Conservation (phyloP, 2,329 filamentous ascomycete genomes). For the Aspergillus costaricaensis region DNA sequence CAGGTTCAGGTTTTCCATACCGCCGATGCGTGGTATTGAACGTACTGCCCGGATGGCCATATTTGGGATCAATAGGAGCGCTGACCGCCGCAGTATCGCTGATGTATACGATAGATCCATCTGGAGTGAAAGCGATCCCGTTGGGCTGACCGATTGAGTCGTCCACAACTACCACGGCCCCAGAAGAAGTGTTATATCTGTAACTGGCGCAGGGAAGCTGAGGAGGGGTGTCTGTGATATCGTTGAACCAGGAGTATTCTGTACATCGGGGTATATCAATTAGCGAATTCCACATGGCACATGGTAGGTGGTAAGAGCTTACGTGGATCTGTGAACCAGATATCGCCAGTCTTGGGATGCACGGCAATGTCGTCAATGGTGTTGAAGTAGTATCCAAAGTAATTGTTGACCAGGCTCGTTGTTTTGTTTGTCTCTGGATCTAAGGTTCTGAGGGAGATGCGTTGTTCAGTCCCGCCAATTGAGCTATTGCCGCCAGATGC, state of each 20-base stretch:
- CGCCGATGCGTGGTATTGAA: slow-evolving; percentile 35
- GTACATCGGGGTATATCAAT: no score
- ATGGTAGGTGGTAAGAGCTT: slow-evolving; percentile 15
- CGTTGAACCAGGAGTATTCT: slow-evolving; percentile 42
- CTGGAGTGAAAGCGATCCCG: slow-evolving; percentile 49
- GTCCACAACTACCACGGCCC: slow-evolving; percentile 44
- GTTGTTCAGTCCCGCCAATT: slow-evolving; percentile 41
- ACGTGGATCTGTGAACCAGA: slow-evolving; percentile 55
- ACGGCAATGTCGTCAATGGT: slow-evolving; percentile 21
- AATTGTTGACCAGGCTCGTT: slow-evolving; percentile 48
- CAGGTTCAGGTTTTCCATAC: slow-evolving; percentile 6
- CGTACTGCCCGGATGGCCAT: slow-evolving; percentile 26
- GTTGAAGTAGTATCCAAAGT: slow-evolving; percentile 41
- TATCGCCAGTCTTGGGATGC: slow-evolving; percentile 48
- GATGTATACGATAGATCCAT: slow-evolving; percentile 49
- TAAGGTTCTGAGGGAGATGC: slow-evolving; percentile 46
- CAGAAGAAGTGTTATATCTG: slow-evolving; percentile 46
- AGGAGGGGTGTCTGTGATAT: slow-evolving; percentile 38
- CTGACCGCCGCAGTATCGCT: slow-evolving; percentile 42
- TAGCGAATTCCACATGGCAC: no score
- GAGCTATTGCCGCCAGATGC: slow-evolving; percentile 41
- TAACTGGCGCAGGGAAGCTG: slow-evolving; percentile 40
- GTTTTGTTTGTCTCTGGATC: slow-evolving; percentile 48
- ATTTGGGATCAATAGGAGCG: slow-evolving; percentile 24
- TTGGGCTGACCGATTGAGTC: slow-evolving; percentile 48